These are phyloP conservation scores for Metschnikowia santaceciliae DNA, from an alignment of 805 yeast species.

Conservation along the genomic window DNA sequence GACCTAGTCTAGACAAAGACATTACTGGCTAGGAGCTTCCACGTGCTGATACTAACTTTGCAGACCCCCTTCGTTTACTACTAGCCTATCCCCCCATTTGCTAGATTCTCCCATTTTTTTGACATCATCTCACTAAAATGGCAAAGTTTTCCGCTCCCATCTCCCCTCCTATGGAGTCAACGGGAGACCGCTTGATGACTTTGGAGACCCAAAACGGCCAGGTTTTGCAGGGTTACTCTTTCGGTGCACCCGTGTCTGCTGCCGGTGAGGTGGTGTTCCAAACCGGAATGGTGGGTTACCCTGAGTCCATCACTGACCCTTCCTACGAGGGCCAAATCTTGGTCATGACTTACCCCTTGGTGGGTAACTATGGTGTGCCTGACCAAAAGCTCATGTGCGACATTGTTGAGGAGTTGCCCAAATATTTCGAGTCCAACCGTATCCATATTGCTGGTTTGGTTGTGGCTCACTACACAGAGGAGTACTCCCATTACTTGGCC, in stretches of 20 bases:
- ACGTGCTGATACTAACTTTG: slow-evolving; percentile 9
- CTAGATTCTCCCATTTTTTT: slow-evolving; percentile 1
- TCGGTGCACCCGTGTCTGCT: slow-evolving; percentile 83
- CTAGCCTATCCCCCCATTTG: slow-evolving; percentile 3
- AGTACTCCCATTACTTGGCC: slow-evolving; percentile 92
- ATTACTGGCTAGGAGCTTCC: neutral
- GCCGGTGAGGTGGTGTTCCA: slow-evolving; percentile 99
- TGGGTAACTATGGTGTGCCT: slow-evolving; percentile 99
- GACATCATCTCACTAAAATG: slow-evolving; percentile 10
- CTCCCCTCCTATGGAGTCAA: slow-evolving; percentile 83
- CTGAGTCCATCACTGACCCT: slow-evolving; percentile 96
- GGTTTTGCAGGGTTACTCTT: slow-evolving; percentile 89
- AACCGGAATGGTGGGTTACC: slow-evolving; percentile 99
- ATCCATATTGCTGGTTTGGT: slow-evolving; percentile 97
- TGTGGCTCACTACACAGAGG: slow-evolving; percentile 95
- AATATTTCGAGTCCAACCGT: slow-evolving; percentile 85
- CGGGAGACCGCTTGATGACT: slow-evolving; percentile 79
- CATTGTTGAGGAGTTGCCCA: slow-evolving; percentile 70
- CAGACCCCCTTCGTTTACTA: slow-evolving; percentile 7
- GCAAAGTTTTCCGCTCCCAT: slow-evolving; percentile 71
- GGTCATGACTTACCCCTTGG: slow-evolving; percentile 93
- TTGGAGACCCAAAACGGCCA: slow-evolving; percentile 86
- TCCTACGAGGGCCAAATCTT: slow-evolving; percentile 96
- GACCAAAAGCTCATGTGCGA: slow-evolving; percentile 73
- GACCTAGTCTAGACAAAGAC: neutral